Conservation (phyloP, 306 rosid genomes). For the Vachellia pachyceras region DNA sequence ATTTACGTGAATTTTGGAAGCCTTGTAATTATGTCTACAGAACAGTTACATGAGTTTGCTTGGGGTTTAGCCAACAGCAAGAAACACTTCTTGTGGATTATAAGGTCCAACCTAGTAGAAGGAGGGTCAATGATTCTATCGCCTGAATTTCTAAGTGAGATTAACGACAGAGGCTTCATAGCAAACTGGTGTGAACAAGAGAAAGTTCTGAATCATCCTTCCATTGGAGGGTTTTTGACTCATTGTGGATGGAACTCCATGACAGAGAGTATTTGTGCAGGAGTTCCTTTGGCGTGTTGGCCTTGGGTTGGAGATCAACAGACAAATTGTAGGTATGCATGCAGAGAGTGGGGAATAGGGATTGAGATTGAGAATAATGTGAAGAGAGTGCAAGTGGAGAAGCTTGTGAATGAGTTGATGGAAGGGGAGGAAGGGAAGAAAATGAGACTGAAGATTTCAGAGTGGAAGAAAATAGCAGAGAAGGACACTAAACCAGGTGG, state of each 20-base stretch:
- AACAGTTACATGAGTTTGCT: not conserved
- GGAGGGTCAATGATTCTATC: not conserved
- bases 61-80: conserved; percentile 4
- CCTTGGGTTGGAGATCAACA: conserved; percentile 5
- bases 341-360: not conserved
- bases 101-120: not conserved
- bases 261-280: not conserved
- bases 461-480: conserved; percentile 8
- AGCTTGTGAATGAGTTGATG: conserved; percentile 5
- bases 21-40: not conserved
- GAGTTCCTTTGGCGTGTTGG: not conserved
- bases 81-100: not conserved
- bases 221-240: not conserved
- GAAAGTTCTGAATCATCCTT: not conserved
- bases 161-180: conserved; percentile 15
- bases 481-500: not conserved
- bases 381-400: not conserved
- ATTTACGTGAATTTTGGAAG: conserved; percentile 1
- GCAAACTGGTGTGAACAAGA: not conserved
- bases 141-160: conserved; percentile 14
- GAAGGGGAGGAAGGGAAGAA: not conserved
- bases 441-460: not conserved
- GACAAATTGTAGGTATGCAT: not conserved
- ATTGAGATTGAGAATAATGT: not conserved
- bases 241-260: conserved; percentile 23